Base-by-base conservation (phyloP, 768 basidiomycete species). In the Lentinus tigrinus region DNA sequence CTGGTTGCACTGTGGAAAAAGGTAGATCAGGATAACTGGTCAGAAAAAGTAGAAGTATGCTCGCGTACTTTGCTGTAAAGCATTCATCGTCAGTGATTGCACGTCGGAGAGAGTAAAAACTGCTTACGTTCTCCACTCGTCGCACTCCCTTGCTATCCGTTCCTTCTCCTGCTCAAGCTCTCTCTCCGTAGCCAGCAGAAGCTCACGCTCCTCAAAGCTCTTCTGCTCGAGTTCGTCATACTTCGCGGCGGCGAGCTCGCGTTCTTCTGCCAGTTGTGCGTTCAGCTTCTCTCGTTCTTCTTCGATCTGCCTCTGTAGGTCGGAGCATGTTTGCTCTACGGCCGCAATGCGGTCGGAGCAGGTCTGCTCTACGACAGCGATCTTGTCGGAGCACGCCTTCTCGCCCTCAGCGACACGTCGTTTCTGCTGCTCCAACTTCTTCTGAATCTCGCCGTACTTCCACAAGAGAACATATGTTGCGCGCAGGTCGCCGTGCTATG, bases 141-240 rank as follows among this genome's bases (percentile, higher is more conserved):
- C 74, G 73, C 75, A 75, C 56, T 72, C 78, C 26, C 67, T 70
- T 31, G 79, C 77, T 59, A 83, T 75, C 38, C 77, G 71, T 48
- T 74, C 73, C 51, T 78, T 80, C 63, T 82, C 82, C 28, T 82
- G 79, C 60, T 81, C 76, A 61, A 88, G 73, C 63, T 72, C 81
- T 54, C 69, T 77, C 74, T 86, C 83, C 36, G 81, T 75, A 10
- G 73, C 75, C 42, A 80, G 68, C 8, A 84, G 78, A 3, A 76
- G 75, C 23, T 85, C 79, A 61, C 74, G 78, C 67, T 85, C 86
- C 47, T 78, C 77, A 24, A 73, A 73, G 26, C 77, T 76, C 49
- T 69, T 69, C 37, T 73, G 69, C 40, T 74, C 68, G 40, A 79
- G 58, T 11, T 79, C 77, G 28, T 78, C 73, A 42, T 78, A 72